Percentiles rank a stretch among this genome's conserved stretches.
Evolutionary conservation across 139 green algal species (phyloP).

Genomic region (Chlamydomonas sphaeroides): DNA sequence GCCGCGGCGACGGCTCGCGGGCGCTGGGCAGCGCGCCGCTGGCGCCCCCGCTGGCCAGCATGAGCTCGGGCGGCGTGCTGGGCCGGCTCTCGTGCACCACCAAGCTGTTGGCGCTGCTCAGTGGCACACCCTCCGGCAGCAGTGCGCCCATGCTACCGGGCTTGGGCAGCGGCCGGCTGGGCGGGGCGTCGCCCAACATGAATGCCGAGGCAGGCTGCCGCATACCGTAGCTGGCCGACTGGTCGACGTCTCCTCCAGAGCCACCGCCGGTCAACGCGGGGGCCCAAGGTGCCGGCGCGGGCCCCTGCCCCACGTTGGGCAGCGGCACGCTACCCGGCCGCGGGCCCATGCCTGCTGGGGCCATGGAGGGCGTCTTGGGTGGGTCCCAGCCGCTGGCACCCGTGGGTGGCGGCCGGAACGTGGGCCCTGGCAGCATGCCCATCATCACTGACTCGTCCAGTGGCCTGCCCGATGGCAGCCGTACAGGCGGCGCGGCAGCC

Average conservation of each 20-base stretch:
- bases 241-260: neutral
- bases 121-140: slow-evolving; percentile 23
- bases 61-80: slow-evolving; percentile 13
- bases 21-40: neutral
- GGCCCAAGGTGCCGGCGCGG: too few species aligned
- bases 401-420: neutral
- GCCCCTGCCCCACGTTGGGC: too few species aligned
- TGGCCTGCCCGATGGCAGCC: neutral
- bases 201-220: too few species aligned
- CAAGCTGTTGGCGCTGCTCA: slow-evolving; percentile 21
- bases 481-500: neutral
- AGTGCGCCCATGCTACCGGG: neutral
- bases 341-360: neutral
- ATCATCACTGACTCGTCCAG: slow-evolving; percentile 2
- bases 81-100: slow-evolving; percentile 10
- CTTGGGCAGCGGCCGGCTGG: neutral
- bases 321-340: too few species aligned
- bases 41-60: neutral
- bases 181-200: neutral
- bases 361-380: neutral
- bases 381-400: too few species aligned
- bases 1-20: neutral
- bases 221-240: too few species aligned
- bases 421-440: slow-evolving; percentile 2
- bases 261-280: neutral